These are phyloP conservation scores for Boletus putidus DNA, from an alignment of 1,284 basidiomycete genomes.

Conservation along the genomic window DNA sequence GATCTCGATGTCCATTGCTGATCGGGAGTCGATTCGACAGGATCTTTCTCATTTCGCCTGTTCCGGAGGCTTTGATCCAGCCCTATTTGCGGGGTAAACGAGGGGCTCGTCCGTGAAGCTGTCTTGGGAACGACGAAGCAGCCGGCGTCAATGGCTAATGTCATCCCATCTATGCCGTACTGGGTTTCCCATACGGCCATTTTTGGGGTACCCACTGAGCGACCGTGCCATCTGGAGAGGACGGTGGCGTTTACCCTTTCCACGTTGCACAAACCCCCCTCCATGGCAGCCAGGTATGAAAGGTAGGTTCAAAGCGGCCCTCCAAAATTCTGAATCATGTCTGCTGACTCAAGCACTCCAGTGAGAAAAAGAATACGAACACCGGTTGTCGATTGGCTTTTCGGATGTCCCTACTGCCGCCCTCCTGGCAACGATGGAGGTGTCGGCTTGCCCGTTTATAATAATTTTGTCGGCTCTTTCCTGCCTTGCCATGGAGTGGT, in stretches of 20 bases:
- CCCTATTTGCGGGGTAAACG: too few species aligned
- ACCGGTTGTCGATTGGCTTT: neutral
- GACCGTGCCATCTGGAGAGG: too few species aligned
- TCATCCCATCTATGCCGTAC: too few species aligned
- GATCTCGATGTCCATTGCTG: neutral
- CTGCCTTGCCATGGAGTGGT: neutral
- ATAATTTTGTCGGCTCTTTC: neutral
- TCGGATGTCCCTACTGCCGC: neutral
- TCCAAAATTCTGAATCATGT: neutral
- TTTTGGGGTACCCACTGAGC: too few species aligned
- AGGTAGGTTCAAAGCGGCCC: neutral
- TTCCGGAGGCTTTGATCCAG: too few species aligned
- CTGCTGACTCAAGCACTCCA: conserved; percentile 3
- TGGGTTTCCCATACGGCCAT: too few species aligned
- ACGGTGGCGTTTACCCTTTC: too few species aligned
- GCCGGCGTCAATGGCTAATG: too few species aligned
- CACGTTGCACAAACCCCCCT: neutral
- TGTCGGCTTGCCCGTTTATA: neutral
- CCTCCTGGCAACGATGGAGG: neutral
- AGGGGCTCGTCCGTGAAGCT: too few species aligned
- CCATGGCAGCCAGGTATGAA: neutral
- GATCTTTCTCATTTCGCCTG: too few species aligned
- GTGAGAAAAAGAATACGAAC: neutral
- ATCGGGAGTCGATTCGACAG: too few species aligned
- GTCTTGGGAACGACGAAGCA: too few species aligned